A percentile compares a stretch with the other conserved stretches of the same genome.
These are phyloP conservation scores for Panaeolus papilionaceus DNA, from an alignment of 768 basidiomycete genomes.

Conservation along the genomic window DNA sequence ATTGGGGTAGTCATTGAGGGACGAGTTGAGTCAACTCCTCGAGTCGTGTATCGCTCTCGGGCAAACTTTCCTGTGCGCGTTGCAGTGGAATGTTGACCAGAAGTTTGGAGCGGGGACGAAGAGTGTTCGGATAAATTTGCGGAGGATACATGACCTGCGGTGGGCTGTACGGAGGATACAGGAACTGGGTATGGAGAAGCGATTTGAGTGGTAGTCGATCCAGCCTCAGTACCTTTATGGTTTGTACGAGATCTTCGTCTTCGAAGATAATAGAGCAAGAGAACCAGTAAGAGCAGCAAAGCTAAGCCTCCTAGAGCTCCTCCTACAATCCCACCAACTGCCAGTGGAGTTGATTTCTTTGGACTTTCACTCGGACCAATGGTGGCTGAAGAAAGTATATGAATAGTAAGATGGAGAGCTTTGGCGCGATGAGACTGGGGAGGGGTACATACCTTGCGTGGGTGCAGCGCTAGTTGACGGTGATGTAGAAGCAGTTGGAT, in stretches of 20 bases:
- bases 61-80: no score
- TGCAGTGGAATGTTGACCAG: no score
- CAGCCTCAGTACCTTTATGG: neutral
- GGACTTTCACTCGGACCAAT: neutral
- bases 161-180: neutral
- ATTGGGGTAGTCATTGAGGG: no score
- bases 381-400: neutral
- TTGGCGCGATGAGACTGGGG: no score
- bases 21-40: no score
- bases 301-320: neutral
- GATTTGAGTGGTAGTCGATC: no score
- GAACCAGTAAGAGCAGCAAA: neutral
- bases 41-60: no score
- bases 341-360: neutral
- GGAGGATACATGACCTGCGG: neutral
- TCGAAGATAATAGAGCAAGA: neutral
- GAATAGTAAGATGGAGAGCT: no score
- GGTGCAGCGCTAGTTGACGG: neutral
- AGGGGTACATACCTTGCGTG: neutral
- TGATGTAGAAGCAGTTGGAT: neutral
- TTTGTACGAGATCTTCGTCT: neutral
- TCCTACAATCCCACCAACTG: neutral
- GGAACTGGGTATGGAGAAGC: neutral
- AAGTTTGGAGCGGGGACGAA: no score
- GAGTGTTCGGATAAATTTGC: neutral